Evolutionary conservation across 2,329 filamentous ascomycete species (phyloP).

Genomic region (Chaetomiaceae sp.): DNA sequence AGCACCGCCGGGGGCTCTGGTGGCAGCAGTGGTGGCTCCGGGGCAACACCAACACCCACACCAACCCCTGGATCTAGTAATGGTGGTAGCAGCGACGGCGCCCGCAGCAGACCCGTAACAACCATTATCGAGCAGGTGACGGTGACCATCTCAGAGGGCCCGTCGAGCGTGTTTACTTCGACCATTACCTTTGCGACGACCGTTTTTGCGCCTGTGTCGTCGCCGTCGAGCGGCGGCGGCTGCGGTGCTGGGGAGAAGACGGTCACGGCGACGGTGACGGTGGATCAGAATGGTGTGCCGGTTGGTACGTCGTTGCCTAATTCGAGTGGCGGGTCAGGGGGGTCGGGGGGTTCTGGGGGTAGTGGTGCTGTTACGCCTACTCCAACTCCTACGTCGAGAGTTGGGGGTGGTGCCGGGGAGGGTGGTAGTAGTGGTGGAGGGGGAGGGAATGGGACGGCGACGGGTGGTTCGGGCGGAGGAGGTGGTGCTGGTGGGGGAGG

Average conservation of each 20-base stretch:
- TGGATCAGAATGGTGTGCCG: conserved; percentile 7
- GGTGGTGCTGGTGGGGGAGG: background rate
- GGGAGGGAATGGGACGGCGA: background rate
- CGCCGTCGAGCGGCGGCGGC: background rate
- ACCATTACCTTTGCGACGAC: conserved; percentile 14
- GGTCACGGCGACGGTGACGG: conserved; percentile 18
- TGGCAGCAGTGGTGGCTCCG: background rate
- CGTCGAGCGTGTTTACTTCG: conserved; percentile 3
- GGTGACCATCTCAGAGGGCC: conserved; percentile 10
- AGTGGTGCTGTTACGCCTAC: background rate
- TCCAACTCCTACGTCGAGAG: background rate
- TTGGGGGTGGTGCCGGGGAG: background rate
- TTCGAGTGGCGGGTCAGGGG: background rate
- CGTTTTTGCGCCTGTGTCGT: conserved; percentile 5
- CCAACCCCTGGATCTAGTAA: too few species aligned
- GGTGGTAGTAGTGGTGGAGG: background rate
- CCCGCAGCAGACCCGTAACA: background rate
- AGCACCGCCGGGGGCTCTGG: too few species aligned
- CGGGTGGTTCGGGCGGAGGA: background rate
- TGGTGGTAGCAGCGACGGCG: background rate
- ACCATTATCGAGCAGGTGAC: conserved; percentile 15
- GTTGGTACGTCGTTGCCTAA: background rate
- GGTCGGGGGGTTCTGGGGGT: background rate
- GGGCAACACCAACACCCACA: too few species aligned
- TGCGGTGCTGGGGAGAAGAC: background rate